Evolutionary conservation across 495 filamentous ascomycete species (phyloP), one percentile per base, ranked within the genome.

Genomic region (Niebla homalea): DNA sequence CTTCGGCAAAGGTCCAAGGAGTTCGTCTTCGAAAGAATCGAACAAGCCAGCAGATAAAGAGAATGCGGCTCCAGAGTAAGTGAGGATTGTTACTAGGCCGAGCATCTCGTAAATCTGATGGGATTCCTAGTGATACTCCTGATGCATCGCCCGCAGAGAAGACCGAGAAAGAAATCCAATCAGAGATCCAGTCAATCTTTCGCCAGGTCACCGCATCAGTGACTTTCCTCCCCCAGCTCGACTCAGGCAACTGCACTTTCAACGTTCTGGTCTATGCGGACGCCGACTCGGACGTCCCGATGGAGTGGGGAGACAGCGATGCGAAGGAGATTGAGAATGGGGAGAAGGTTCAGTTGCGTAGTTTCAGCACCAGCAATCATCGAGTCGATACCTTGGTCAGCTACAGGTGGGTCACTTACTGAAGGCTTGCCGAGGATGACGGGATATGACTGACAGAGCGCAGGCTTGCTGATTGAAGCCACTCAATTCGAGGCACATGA

Each of bases 261-360:
- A 98, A 98, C 63, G 90, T 98, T 19, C 74, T 98, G 21, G 92
- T 98, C 4, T 98, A 98, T 62, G 93, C 92, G 36, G 92, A 97
- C 61, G 92, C 88, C 7, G 88, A 95, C 65, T 90, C 85, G 20
- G 92, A 98, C 21, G 92, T 98, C 15, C 92, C 92, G 5, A 83
- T 98, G 51, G 93, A 98, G 66, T 98, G 92, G 92, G 92, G 92
- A 32, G 92, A 98, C 69, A 93, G 87, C 59, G 92, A 98, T 62
- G 89, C 93, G 43, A 96, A 94, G 70, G 92, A 98, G 72, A 94
- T 98, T 58, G 83, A 81, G 62, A 87, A 90, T 59, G 90, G 86
- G 15, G 92, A 98, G 72, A 89, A 94, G 63, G 92, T 98, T 8
- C 88, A 93, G 65, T 67, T 98, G 57, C 74, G 93, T 58, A 94